A percentile compares a stretch with the other conserved stretches of the same genome.
Evolutionary conservation across 2,329 filamentous ascomycete genomes (phyloP).

Genomic region (Diaporthe eres): DNA sequence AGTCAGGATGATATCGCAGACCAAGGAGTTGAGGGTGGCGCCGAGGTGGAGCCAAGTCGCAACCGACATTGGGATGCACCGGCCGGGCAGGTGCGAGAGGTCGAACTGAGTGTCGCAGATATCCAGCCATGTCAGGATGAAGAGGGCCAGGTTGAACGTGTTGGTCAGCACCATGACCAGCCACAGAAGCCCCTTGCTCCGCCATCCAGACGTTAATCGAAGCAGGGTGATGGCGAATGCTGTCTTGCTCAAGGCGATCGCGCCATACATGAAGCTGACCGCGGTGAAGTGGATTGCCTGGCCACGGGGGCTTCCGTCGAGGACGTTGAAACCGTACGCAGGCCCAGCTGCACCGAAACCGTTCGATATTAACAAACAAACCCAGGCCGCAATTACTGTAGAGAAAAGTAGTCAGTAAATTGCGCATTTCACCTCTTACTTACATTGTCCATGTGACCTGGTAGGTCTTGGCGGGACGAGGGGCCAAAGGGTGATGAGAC

Average conservation of each 20-base stretch:
- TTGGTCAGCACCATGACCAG: constrained; percentile 29
- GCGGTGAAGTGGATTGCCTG: constrained; percentile 19
- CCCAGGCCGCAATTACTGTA: constrained; percentile 30
- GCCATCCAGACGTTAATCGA: constrained; percentile 13
- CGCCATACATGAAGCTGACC: constrained; percentile 25
- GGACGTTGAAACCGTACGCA: constrained; percentile 27
- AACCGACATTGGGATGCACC: constrained; percentile 3
- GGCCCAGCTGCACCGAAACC: constrained; percentile 15
- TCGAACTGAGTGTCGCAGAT: constrained; percentile 29
- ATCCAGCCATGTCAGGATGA: constrained; percentile 30
- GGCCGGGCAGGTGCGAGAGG: neutral
- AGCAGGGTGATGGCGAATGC: constrained; percentile 32
- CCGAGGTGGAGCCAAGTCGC: constrained; percentile 20
- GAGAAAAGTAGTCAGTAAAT: neutral
- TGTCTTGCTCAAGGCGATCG: constrained; percentile 22
- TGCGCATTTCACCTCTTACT: neutral
- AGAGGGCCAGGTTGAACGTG: neutral
- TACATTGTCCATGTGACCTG: neutral
- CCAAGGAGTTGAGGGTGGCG: constrained; percentile 2
- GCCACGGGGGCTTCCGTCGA: constrained; percentile 21
- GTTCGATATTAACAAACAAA: neutral
- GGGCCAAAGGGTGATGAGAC: neutral
- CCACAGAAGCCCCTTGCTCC: constrained; percentile 14
- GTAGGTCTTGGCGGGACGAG: neutral
- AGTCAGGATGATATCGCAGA: constrained; percentile 29